These are phyloP conservation scores for Trichosporon faecale DNA, from an alignment of 1,284 basidiomycete species.

Conservation along the genomic window DNA sequence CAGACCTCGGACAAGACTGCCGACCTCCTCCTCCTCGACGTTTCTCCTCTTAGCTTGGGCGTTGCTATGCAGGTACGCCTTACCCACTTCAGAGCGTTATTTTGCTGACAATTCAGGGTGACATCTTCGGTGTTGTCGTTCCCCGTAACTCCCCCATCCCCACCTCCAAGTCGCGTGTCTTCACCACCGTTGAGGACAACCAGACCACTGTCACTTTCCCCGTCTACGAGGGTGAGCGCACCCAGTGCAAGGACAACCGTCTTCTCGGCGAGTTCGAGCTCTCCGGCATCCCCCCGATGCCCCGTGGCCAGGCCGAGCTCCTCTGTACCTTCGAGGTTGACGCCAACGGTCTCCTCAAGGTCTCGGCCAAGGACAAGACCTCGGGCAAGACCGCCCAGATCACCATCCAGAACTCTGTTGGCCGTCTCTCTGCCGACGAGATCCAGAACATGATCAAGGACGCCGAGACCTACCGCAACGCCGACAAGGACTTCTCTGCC, in stretches of 20 bases:
- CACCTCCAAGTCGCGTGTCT: constrained; percentile 91
- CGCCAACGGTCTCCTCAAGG: constrained; percentile 89
- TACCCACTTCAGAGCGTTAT: too few species aligned
- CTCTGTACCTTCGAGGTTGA: constrained; percentile 96
- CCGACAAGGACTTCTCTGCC: constrained; percentile 94
- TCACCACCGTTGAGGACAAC: constrained; percentile 98
- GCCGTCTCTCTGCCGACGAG: constrained; percentile 87
- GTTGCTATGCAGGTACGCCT: constrained; percentile 75
- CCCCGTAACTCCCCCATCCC: constrained; percentile 95
- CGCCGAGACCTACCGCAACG: constrained; percentile 91
- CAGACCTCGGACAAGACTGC: constrained; percentile 95
- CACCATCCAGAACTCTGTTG: constrained; percentile 77
- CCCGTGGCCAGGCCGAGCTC: constrained; percentile 91
- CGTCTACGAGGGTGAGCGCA: constrained; percentile 89
- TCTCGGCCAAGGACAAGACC: constrained; percentile 88
- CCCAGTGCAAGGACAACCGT: constrained; percentile 94
- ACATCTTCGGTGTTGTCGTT: constrained; percentile 90
- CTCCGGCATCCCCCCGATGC: constrained; percentile 93
- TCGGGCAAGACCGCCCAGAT: constrained; percentile 96
- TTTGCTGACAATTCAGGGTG: constrained; percentile 56
- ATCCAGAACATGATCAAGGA: constrained; percentile 99
- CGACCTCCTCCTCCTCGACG: constrained; percentile 91
- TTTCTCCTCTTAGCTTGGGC: constrained; percentile 92
- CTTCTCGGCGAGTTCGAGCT: constrained; percentile 97
- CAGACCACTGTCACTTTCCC: constrained; percentile 97